Evolutionary conservation across 2,329 filamentous ascomycete species (phyloP).

Genomic region (Hymenoscyphus linearis): DNA sequence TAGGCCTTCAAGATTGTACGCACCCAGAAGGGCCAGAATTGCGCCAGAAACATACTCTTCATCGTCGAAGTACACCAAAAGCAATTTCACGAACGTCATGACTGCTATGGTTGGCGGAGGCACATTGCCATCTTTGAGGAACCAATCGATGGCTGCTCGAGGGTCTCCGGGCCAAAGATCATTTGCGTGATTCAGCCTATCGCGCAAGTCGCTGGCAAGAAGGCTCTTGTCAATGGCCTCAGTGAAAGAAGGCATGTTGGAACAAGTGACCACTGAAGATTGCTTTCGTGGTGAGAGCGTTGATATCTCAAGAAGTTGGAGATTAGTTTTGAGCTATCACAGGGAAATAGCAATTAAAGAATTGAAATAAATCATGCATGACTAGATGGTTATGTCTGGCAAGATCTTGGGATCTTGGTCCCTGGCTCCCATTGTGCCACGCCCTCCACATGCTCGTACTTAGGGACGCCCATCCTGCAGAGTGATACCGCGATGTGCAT

Average conservation of each 20-base stretch:
- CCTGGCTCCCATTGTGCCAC: too few relatives aligned
- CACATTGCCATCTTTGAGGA: not conserved
- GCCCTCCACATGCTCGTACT: too few relatives aligned
- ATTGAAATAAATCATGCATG: too few relatives aligned
- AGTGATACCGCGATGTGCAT: too few relatives aligned
- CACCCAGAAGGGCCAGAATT: not conserved
- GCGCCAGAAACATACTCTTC: not conserved
- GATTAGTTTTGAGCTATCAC: too few relatives aligned
- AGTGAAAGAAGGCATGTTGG: not conserved
- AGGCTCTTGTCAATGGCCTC: not conserved
- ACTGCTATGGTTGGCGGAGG: not conserved
- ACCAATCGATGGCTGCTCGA: not conserved
- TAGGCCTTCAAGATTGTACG: not conserved
- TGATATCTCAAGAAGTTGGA: too few relatives aligned
- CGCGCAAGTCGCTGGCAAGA: not conserved
- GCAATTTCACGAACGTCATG: not conserved
- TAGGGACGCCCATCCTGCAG: too few relatives aligned
- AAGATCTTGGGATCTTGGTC: too few relatives aligned
- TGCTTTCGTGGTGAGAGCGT: too few relatives aligned
- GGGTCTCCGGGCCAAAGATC: not conserved
- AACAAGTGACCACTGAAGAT: too few relatives aligned
- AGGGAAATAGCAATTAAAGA: too few relatives aligned
- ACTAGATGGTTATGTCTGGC: too few relatives aligned
- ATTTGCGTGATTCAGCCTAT: not conserved
- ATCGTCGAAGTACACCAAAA: not conserved